Conservation (phyloP, 768 basidiomycete species). For the Pleurotus giganteus region DNA sequence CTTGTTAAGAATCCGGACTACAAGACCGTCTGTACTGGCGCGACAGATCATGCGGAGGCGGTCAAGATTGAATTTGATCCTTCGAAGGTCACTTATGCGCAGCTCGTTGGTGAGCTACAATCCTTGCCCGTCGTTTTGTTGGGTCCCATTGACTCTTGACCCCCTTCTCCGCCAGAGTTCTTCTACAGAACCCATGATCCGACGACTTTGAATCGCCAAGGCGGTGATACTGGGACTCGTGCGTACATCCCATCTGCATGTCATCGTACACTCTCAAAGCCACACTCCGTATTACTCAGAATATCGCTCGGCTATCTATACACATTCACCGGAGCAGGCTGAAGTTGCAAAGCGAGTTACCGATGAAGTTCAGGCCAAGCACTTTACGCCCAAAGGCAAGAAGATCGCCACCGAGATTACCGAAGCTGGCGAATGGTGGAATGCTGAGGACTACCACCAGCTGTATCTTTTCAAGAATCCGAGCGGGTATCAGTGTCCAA, state of each 20-base stretch:
- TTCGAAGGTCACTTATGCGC: conserved; percentile 68
- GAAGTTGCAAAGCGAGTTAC: conserved; percentile 74
- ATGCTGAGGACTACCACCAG: conserved; percentile 84
- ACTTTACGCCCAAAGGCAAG: conserved; percentile 70
- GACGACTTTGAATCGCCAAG: conserved; percentile 79
- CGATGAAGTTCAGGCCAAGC: conserved; percentile 77
- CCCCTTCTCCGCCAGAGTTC: conserved; percentile 55
- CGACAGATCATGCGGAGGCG: conserved; percentile 88
- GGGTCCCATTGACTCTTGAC: neutral
- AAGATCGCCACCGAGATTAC: conserved; percentile 80
- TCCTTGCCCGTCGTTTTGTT: neutral
- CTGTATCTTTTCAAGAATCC: conserved; percentile 85
- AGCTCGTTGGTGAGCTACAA: conserved; percentile 86
- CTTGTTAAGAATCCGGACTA: conserved; percentile 62
- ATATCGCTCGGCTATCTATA: conserved; percentile 93
- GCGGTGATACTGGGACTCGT: conserved; percentile 78
- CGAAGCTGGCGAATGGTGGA: conserved; percentile 72
- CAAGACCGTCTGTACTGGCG: conserved; percentile 71
- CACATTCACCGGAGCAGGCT: conserved; percentile 68
- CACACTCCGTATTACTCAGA: conserved; percentile 40
- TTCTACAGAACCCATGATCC: conserved; percentile 96
- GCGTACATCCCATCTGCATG: conserved; percentile 24
- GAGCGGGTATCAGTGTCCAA: conserved; percentile 87
- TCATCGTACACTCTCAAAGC: neutral
- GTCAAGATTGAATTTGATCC: conserved; percentile 87